Evolutionary conservation across 352 stramenopile species (phyloP), one percentile per base, ranked within the genome.

Genomic region (Phytopythium ostracodes): DNA sequence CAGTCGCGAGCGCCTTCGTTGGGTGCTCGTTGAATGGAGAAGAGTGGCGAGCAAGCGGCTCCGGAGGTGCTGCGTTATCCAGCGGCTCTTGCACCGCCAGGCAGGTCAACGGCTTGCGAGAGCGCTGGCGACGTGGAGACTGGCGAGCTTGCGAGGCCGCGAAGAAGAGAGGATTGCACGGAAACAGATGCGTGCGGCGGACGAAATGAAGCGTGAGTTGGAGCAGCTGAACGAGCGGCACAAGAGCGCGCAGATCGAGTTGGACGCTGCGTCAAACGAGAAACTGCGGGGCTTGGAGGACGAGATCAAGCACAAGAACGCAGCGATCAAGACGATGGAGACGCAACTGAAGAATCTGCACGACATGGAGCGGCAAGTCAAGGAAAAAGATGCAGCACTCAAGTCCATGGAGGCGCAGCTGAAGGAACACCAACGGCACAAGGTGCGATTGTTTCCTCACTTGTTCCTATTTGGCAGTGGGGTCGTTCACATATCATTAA

Each of bases 351-450:
- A 33, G 4, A 36, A 64, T 18, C 46, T 54, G 5, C n/a, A 36
- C 47, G 47, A 36, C 47, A 6, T 54, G 24, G 14, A 54, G 47
- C 24, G 47, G 25, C 47, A 67, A n/a, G 46, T 75, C 15, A 36
- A 71, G 35, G 35, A 71, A 9, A 76, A 71, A 59, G 63, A 78
- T 31, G 49, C 56, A 17, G 50, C 72, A 22, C 11, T 84, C 7
- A 43, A 66, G 1, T 15, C 59, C 36, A 9, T 73, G 11, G 62
- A 72, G 52, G 24, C 33, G 1, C 59, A 70, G 27, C 42, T 67
- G 42, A 54, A 36, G 9, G 43, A 64, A 12, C 46, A 56, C 11
- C 15, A 24, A n/a, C 29, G 68, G 7, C 35, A 64, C n/a, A 73
- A 76, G 63, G 72, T 81, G 44, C 2, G 63, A 2, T n/a, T 40